These are phyloP conservation scores for Aspergillus novofumigatus DNA, from an alignment of 2,329 filamentous ascomycete genomes.

Conservation along the genomic window DNA sequence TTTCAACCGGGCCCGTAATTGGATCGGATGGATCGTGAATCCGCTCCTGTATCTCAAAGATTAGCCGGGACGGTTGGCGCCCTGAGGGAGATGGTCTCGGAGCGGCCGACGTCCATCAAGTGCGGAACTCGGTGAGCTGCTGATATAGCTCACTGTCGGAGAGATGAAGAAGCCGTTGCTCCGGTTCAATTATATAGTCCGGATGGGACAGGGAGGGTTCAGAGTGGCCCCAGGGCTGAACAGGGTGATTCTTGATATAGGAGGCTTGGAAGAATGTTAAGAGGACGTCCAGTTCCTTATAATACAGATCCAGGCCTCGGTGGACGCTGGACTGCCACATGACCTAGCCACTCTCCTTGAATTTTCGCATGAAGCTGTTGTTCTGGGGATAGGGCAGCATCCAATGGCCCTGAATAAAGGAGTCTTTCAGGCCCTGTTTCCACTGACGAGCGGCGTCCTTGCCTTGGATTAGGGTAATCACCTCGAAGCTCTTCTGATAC, in stretches of 20 bases:
- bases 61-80: no score
- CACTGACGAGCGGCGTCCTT: neutral
- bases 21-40: no score
- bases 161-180: neutral
- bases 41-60: no score
- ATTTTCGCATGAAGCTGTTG: neutral
- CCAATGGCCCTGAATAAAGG: slow-evolving; percentile 1
- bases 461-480: neutral
- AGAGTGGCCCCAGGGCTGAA: neutral
- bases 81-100: no score
- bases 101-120: no score
- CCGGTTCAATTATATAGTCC: neutral
- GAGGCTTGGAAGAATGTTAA: neutral
- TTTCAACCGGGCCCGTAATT: no score
- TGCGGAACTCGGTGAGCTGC: no score
- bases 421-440: neutral
- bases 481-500: neutral
- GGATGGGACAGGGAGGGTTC: neutral
- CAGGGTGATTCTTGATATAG: neutral
- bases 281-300: neutral
- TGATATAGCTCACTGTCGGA: neutral
- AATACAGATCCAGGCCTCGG: neutral
- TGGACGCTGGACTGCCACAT: neutral
- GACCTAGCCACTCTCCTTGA: neutral
- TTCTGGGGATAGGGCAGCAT: neutral